Evolutionary conservation across 1,284 basidiomycete species (phyloP).

Genomic region (Vanrija humicola): DNA sequence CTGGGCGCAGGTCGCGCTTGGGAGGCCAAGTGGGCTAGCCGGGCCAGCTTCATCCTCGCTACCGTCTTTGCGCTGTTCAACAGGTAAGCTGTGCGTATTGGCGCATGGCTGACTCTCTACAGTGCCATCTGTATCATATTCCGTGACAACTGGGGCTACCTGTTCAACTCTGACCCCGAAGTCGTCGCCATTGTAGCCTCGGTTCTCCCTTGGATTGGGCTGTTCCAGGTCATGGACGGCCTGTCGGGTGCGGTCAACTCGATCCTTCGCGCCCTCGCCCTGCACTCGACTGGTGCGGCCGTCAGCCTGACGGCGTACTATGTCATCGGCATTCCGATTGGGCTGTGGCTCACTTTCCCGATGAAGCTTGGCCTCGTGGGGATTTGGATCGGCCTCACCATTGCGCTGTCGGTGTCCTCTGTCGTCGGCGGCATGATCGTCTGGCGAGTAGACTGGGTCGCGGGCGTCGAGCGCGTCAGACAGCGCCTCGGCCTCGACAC

Average conservation of each 20-base stretch:
- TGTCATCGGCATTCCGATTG: conserved; percentile 51
- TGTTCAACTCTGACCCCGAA: conserved; percentile 80
- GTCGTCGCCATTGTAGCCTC: conserved; percentile 58
- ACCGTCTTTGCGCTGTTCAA: conserved; percentile 58
- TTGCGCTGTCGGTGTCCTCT: conserved; percentile 49
- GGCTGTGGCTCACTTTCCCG: conserved; percentile 51
- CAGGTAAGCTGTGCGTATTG: conserved; percentile 56
- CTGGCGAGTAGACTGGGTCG: conserved; percentile 49
- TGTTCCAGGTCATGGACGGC: conserved; percentile 70
- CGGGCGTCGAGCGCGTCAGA: conserved; percentile 46
- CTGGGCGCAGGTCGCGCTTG: conserved; percentile 66
- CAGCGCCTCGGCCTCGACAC: conserved; percentile 37
- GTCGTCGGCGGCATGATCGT: conserved; percentile 44
- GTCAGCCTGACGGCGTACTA: conserved; percentile 54
- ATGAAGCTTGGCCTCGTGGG: conserved; percentile 45
- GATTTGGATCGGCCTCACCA: conserved; percentile 52
- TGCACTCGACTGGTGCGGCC: conserved; percentile 53
- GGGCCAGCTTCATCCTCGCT: conserved; percentile 61
- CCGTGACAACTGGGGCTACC: conserved; percentile 67
- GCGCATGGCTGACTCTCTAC: conserved; percentile 22
- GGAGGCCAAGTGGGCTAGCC: conserved; percentile 64
- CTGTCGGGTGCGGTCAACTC: conserved; percentile 65
- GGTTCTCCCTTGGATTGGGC: conserved; percentile 64
- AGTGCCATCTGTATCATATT: conserved; percentile 69
- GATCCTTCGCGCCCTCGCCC: conserved; percentile 71